These are phyloP conservation scores for Trichoderma lentiforme DNA, from an alignment of 2,329 filamentous ascomycete genomes.

Conservation along the genomic window DNA sequence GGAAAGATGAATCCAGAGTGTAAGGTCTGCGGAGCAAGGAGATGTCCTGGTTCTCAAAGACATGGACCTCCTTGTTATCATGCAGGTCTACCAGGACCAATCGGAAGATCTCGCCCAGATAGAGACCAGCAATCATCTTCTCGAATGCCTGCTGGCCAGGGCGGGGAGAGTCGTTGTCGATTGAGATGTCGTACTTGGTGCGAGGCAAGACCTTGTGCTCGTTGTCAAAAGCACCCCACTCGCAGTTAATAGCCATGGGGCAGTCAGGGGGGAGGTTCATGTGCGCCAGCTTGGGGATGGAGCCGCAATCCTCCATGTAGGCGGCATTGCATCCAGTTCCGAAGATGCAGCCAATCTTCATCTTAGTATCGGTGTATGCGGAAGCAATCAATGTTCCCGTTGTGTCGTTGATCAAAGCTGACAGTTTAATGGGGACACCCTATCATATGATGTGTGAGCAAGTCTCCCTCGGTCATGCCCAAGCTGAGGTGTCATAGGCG, in stretches of 20 bases:
- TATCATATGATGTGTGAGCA: slow-evolving; percentile 34
- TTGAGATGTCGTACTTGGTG: slow-evolving; percentile 79
- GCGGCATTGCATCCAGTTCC: slow-evolving; percentile 97
- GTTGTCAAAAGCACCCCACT: slow-evolving; percentile 96
- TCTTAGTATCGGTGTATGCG: slow-evolving; percentile 87
- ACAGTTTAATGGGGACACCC: slow-evolving; percentile 88
- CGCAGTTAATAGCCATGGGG: slow-evolving; percentile 95
- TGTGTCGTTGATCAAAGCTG: slow-evolving; percentile 94
- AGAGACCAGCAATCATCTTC: slow-evolving; percentile 96
- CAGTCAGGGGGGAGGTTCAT: slow-evolving; percentile 81
- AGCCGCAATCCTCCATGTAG: slow-evolving; percentile 92
- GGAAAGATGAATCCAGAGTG: slow-evolving; percentile 86
- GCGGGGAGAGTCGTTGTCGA: slow-evolving; percentile 87
- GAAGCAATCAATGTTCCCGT: slow-evolving; percentile 96
- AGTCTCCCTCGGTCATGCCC: not conserved
- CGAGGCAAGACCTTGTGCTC: slow-evolving; percentile 82
- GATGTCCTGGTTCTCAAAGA: slow-evolving; percentile 84
- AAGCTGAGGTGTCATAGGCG: not conserved
- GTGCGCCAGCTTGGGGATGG: slow-evolving; percentile 89
- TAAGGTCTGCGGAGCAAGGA: slow-evolving; percentile 80
- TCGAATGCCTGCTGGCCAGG: slow-evolving; percentile 94
- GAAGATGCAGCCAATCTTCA: slow-evolving; percentile 97
- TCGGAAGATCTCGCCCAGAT: slow-evolving; percentile 92
- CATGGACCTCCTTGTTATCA: slow-evolving; percentile 67
- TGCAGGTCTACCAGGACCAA: slow-evolving; percentile 81